Evolutionary conservation across 73 alveolate species (phyloP).

Genomic region (Stentor roeselii): DNA sequence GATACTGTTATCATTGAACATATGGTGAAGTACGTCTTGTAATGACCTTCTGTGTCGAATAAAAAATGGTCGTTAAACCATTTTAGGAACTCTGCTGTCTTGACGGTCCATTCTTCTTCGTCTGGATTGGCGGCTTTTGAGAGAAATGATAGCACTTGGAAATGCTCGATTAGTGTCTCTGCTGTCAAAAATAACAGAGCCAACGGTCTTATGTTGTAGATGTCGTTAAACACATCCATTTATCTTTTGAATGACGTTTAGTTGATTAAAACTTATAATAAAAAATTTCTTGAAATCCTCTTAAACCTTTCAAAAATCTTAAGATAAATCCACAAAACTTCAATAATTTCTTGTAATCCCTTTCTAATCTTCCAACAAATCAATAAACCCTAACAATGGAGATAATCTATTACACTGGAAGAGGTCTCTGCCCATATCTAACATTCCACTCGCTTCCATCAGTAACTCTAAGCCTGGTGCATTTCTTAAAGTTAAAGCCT

Average conservation of each 20-base stretch:
- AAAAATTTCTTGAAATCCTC: too few relatives aligned
- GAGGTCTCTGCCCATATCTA: slow-evolving; percentile 15
- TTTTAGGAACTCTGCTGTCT: not conserved
- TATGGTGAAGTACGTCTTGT: not conserved
- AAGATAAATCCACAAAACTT: not conserved
- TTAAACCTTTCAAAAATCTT: too few relatives aligned
- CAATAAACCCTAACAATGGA: not conserved
- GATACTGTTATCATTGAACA: not conserved
- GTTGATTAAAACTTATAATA: too few relatives aligned
- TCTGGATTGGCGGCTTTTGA: not conserved
- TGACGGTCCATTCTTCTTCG: not conserved
- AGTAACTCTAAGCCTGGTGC: not conserved
- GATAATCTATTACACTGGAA: slow-evolving; percentile 10
- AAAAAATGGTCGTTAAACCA: not conserved
- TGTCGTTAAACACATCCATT: too few relatives aligned
- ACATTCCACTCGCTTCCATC: not conserved
- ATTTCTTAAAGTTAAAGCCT: not conserved
- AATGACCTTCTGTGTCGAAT: not conserved
- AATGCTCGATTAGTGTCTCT: slow-evolving; percentile 21
- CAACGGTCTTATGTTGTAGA: too few relatives aligned
- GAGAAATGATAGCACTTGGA: slow-evolving; percentile 4
- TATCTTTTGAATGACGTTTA: too few relatives aligned
- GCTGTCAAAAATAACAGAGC: not conserved
- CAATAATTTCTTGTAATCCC: not conserved
- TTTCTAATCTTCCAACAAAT: not conserved